phyloP scores from a whole-genome alignment of 306 rosid genomes.

The Quercus mongolica region DNA sequence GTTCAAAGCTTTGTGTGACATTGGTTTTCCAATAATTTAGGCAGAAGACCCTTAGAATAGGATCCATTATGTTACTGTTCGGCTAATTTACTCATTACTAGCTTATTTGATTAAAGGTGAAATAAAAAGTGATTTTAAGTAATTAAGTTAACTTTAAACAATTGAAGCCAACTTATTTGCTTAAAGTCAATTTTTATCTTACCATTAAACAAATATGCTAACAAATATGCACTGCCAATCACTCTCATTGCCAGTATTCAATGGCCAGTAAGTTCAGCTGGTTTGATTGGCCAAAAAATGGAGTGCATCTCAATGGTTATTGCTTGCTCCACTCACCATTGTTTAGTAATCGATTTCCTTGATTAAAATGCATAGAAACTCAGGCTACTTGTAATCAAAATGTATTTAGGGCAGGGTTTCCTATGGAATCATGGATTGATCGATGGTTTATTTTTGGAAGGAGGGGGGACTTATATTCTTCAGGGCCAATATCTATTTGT shows the following conservation, averaged over 20 bases:
- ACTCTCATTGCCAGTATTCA: not conserved
- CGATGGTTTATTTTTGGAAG: not conserved
- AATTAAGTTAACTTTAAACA: too few species aligned
- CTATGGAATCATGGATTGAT: not conserved
- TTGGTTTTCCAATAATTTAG: not conserved
- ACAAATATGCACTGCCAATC: too few species aligned
- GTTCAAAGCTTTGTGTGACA: constrained; percentile 44
- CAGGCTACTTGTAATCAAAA: constrained; percentile 24
- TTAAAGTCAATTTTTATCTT: too few species aligned
- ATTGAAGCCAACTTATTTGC: too few species aligned
- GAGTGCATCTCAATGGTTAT: constrained; percentile 3
- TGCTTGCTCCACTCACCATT: constrained; percentile 12
- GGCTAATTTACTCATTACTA: too few species aligned
- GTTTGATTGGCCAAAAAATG: constrained; percentile 7
- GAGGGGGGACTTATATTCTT: too few species aligned
- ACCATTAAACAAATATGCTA: too few species aligned
- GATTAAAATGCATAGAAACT: constrained; percentile 35
- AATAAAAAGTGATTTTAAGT: too few species aligned
- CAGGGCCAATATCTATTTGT: not conserved
- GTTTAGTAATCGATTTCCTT: constrained; percentile 15
- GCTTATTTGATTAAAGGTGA: too few species aligned
- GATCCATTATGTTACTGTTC: not conserved
- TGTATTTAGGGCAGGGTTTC: not conserved
- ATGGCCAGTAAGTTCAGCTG: not conserved
- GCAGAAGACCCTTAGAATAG: not conserved